phyloP scores from a whole-genome alignment of 75 land plant species.

The Pinus taeda region DNA sequence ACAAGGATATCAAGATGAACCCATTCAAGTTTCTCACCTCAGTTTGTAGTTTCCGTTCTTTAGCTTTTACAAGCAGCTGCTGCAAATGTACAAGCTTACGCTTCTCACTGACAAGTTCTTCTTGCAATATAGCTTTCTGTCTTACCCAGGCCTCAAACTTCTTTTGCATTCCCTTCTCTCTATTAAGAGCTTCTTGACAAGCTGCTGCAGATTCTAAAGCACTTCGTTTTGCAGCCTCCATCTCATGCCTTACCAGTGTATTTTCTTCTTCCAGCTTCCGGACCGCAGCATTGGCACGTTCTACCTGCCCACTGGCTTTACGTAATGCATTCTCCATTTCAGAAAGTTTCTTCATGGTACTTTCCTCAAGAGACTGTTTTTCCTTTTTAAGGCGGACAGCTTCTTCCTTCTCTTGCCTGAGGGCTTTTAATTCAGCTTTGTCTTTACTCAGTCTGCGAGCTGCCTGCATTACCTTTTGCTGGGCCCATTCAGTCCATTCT shows the following conservation, averaged over 20 bases:
- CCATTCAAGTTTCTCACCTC: conserved; percentile 49
- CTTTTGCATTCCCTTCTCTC: conserved; percentile 65
- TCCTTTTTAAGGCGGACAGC: conserved; percentile 66
- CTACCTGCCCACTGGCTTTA: conserved; percentile 83
- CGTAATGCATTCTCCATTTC: conserved; percentile 85
- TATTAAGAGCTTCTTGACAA: conserved; percentile 62
- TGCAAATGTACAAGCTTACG: conserved; percentile 42
- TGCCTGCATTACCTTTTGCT: conserved; percentile 95
- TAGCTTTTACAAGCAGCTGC: conserved; percentile 56
- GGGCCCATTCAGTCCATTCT: conserved; percentile 94
- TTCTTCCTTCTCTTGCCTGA: conserved; percentile 84
- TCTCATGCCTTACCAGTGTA: conserved; percentile 54
- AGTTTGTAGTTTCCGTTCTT: conserved; percentile 51
- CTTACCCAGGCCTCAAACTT: conserved; percentile 84
- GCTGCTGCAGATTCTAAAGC: conserved; percentile 72
- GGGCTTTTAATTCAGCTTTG: conserved; percentile 73
- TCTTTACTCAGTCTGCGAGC: conserved; percentile 83
- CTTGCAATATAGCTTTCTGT: conserved; percentile 62
- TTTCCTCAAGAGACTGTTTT: conserved; percentile 76
- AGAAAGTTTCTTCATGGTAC: conserved; percentile 75
- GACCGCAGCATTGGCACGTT: conserved; percentile 64
- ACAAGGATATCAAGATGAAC: neutral
- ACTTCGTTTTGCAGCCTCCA: conserved; percentile 80
- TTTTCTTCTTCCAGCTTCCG: conserved; percentile 71
- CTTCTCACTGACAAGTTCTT: conserved; percentile 71